A percentile compares a stretch with the other conserved stretches of the same genome.
These are phyloP conservation scores for Solanum tarapatanum DNA, from an alignment of 257 asterid genomes.

Conservation along the genomic window DNA sequence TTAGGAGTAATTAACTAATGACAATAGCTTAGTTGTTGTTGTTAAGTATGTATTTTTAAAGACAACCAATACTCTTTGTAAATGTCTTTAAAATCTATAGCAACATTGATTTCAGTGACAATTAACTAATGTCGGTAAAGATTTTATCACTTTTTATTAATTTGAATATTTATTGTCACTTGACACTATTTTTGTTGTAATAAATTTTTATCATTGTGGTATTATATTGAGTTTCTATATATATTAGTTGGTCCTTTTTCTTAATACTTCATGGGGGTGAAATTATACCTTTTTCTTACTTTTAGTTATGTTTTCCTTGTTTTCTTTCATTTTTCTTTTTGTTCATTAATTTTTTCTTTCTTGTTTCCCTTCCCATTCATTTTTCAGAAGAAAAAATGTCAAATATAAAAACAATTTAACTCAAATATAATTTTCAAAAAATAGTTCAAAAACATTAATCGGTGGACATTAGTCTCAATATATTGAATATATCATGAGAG, in stretches of 20 bases:
- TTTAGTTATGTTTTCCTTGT: background rate
- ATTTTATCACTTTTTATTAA: too few relatives aligned
- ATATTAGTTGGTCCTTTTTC: background rate
- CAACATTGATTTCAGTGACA: background rate
- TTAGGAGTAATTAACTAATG: too few relatives aligned
- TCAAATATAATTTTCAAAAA: background rate
- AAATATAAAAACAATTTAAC: background rate
- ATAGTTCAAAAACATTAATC: background rate
- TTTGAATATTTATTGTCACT: background rate
- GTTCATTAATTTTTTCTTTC: background rate
- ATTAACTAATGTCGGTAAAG: too few relatives aligned
- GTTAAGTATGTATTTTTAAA: background rate
- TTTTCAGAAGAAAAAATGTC: background rate
- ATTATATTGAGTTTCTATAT: background rate
- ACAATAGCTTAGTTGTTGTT: too few relatives aligned
- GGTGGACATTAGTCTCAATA: background rate
- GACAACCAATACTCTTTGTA: too few relatives aligned
- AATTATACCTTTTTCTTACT: background rate
- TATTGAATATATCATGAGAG: background rate
- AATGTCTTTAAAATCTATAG: too few relatives aligned
- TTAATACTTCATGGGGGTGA: background rate
- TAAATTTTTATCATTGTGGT: background rate
- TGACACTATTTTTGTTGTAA: background rate
- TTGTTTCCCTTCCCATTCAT: background rate
- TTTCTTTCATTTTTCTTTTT: background rate